Base-by-base conservation (phyloP, 805 yeast species). In the Yarrowia osloensis region DNA sequence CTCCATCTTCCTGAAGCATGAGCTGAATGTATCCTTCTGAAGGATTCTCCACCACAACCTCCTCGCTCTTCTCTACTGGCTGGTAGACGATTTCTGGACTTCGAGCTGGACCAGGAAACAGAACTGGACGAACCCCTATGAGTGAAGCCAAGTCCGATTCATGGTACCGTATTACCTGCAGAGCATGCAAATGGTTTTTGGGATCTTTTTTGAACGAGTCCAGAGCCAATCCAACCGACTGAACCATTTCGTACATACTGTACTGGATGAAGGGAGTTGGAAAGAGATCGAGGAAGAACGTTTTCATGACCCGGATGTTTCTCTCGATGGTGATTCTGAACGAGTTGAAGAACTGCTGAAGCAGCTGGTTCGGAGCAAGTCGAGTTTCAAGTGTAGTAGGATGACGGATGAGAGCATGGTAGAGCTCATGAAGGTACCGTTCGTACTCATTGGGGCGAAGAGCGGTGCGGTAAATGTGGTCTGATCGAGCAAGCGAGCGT, bases 251-350 rank as follows among this genome's bases (percentile, higher is more conserved):
- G 17, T 4, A 2, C 26, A 49, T 4, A 19, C 24, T 49, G 54
- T 49, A 49, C n/a, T 29, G 35, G 9, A 49, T 49, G 9, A 4
- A 49, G 9, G 54, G 54, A 3, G 8, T 11, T 2, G 54, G 54
- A 6, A 49, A 49, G 37, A 49, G 3, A 12, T 49, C 33, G 37
- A 49, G 9, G 24, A 49, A 49, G 37, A 19, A 49, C n/a, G 54
- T 29, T 17, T 19, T 49, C 54, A 49, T 49, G 54, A 49, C 54
- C 5, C 54, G 54, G 29, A 49, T 49, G 37, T 49, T 49, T 28
- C 54, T 28, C 24, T n/a, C 37, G 22, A 49, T 29, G 3, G 54
- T 49, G 35, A 49, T 29, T n/a, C 54, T 9, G 11, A 49, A 49
- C 11, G 54, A 49, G 37, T 49, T 49, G 37, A 49, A 49, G 54